Percentiles rank a stretch among this genome's conserved stretches.
These are phyloP conservation scores for Fusarium hostae DNA, from an alignment of 2,329 filamentous ascomycete species.

Conservation along the genomic window DNA sequence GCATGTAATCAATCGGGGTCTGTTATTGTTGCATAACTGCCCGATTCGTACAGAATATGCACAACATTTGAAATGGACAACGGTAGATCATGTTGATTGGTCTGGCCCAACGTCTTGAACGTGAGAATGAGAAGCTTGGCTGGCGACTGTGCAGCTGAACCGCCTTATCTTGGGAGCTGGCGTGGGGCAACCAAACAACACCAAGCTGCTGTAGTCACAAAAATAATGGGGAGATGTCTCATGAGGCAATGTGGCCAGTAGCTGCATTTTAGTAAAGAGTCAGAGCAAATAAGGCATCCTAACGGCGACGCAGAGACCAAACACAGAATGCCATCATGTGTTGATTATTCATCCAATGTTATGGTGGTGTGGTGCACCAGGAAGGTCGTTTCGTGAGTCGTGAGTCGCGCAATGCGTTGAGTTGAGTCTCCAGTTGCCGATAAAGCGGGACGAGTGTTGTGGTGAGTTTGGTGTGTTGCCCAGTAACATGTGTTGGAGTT, in stretches of 20 bases:
- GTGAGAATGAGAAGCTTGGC: neutral
- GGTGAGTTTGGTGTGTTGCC: slow-evolving; percentile 26
- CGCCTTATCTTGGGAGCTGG: slow-evolving; percentile 9
- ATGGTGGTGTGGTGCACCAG: slow-evolving; percentile 17
- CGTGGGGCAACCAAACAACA: slow-evolving; percentile 13
- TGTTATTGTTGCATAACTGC: neutral
- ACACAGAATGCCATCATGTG: slow-evolving; percentile 9
- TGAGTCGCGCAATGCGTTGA: slow-evolving; percentile 23
- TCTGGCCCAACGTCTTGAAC: slow-evolving; percentile 5
- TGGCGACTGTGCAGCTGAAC: neutral
- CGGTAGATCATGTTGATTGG: neutral
- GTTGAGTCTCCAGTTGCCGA: slow-evolving; percentile 14
- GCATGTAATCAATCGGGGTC: neutral
- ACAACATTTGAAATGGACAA: neutral
- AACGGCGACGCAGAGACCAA: neutral
- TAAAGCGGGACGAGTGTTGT: slow-evolving; percentile 24
- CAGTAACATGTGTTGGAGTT: slow-evolving; percentile 18
- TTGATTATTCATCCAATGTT: neutral
- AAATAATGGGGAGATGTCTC: neutral
- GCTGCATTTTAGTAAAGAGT: neutral
- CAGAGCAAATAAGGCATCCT: neutral
- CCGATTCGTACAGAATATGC: neutral
- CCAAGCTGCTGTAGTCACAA: neutral
- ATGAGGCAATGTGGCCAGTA: slow-evolving; percentile 18
- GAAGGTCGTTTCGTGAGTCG: slow-evolving; percentile 16